Conservation (phyloP, 1,284 basidiomycete genomes). For the Sanghuangporus baumii region DNA sequence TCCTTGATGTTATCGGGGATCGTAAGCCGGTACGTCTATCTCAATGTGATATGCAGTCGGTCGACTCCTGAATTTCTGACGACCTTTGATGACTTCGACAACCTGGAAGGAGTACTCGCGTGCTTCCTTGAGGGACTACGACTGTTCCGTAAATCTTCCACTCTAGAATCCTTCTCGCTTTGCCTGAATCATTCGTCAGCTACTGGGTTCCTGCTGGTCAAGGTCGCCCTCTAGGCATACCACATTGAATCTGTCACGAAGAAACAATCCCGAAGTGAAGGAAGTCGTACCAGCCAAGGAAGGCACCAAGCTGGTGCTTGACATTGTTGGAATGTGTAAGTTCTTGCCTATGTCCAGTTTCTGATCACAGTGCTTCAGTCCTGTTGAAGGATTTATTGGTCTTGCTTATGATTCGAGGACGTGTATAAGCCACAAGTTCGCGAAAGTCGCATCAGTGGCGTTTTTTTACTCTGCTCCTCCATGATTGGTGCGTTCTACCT, state of each 20-base stretch:
- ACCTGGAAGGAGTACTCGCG: constrained; percentile 14
- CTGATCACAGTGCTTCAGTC: not conserved
- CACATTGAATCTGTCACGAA: constrained; percentile 8
- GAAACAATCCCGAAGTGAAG: constrained; percentile 1
- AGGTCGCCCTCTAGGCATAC: constrained; percentile 5
- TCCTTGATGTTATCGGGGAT: constrained; percentile 12
- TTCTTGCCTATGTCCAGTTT: not conserved
- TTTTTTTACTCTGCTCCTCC: constrained; percentile 15
- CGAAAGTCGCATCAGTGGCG: constrained; percentile 15
- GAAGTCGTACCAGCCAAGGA: constrained; percentile 8
- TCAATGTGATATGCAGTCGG: no score
- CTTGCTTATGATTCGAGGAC: constrained; percentile 20
- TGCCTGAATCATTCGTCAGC: not conserved
- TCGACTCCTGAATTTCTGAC: not conserved
- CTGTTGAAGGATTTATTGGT: constrained; percentile 17
- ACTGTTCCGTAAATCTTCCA: constrained; percentile 13
- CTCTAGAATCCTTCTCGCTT: not conserved
- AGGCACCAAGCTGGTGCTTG: not conserved
- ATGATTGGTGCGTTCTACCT: constrained; percentile 16
- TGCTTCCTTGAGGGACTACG: constrained; percentile 19
- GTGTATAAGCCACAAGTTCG: constrained; percentile 21
- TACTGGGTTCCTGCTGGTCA: constrained; percentile 5
- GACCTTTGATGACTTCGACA: constrained; percentile 18
- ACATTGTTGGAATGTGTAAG: constrained; percentile 11
- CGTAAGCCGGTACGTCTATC: constrained; percentile 13